Percentiles rank a stretch among this genome's conserved stretches.
These are phyloP conservation scores for Cymbidium sinense DNA, from an alignment of 106 monocot species.

Conservation along the genomic window DNA sequence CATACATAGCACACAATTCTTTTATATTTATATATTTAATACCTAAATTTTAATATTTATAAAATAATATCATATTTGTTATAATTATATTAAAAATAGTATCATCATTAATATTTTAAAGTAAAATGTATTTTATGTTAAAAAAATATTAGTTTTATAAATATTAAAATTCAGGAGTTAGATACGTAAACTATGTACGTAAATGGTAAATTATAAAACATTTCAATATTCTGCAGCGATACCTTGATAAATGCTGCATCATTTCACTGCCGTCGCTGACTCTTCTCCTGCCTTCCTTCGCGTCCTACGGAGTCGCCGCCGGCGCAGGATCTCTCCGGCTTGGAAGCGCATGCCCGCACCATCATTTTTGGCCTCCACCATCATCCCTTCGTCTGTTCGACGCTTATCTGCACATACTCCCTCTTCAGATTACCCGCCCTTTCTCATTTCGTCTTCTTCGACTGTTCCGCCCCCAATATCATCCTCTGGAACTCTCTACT, in stretches of 20 bases:
- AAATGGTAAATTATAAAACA: no score
- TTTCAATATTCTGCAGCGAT: no score
- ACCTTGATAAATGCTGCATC: neutral
- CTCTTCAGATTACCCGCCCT: slow-evolving; percentile 15
- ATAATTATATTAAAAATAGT: no score
- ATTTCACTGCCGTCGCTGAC: neutral
- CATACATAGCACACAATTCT: no score
- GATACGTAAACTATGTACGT: no score
- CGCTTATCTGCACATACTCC: slow-evolving; percentile 46
- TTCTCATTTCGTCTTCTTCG: slow-evolving; percentile 27
- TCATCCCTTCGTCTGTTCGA: slow-evolving; percentile 19
- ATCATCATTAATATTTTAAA: no score
- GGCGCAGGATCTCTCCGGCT: slow-evolving; percentile 8
- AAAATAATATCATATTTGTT: no score
- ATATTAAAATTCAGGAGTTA: no score
- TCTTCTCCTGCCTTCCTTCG: slow-evolving; percentile 4
- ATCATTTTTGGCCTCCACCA: slow-evolving; percentile 18
- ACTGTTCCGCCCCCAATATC: slow-evolving; percentile 10
- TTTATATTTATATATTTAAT: no score
- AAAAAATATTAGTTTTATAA: no score
- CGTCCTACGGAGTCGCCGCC: slow-evolving; percentile 11
- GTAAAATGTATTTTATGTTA: no score
- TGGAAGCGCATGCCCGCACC: slow-evolving; percentile 15
- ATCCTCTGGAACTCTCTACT: slow-evolving; percentile 51
- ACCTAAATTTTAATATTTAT: no score